A percentile compares a stretch with the other conserved stretches of the same genome.
phyloP scores from a whole-genome alignment of 2,329 filamentous ascomycete species.

The Metarhizium album region DNA sequence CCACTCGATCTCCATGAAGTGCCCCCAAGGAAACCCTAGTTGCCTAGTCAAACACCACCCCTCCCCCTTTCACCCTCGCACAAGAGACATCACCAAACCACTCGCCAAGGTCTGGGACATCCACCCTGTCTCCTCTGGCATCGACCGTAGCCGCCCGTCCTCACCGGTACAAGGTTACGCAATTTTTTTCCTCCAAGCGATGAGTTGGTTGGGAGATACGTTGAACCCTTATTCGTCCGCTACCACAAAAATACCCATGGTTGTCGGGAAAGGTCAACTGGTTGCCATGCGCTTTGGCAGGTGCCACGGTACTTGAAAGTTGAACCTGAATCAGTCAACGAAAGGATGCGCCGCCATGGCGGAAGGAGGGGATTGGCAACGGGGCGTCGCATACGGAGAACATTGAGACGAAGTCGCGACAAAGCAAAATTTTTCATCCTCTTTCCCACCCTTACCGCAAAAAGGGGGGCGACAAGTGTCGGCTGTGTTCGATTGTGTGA shows the following conservation, averaged over 20 bases:
- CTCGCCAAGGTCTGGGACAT: conserved; percentile 11
- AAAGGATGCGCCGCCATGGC: too few relatives aligned
- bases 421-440: conserved; percentile 9
- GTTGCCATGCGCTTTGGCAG: background rate
- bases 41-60: conserved; percentile 8
- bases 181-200: background rate
- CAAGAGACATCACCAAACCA: conserved; percentile 1
- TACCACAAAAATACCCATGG: too few relatives aligned
- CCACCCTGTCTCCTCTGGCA: conserved; percentile 1
- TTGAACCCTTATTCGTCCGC: too few relatives aligned
- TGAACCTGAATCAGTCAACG: background rate
- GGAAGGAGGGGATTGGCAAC: conserved; percentile 4
- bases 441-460: conserved; percentile 1
- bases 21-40: conserved; percentile 12
- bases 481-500: conserved; percentile 11
- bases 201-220: too few relatives aligned
- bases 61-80: conserved; percentile 12
- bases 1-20: conserved; percentile 14
- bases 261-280: too few relatives aligned
- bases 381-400: conserved; percentile 10
- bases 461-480: background rate
- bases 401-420: conserved; percentile 7
- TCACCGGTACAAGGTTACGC: background rate
- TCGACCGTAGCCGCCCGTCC: too few relatives aligned
- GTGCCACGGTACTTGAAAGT: background rate